Conservation (phyloP, 108 stramenopile genomes). For the Cafeteria roenbergensis region DNA sequence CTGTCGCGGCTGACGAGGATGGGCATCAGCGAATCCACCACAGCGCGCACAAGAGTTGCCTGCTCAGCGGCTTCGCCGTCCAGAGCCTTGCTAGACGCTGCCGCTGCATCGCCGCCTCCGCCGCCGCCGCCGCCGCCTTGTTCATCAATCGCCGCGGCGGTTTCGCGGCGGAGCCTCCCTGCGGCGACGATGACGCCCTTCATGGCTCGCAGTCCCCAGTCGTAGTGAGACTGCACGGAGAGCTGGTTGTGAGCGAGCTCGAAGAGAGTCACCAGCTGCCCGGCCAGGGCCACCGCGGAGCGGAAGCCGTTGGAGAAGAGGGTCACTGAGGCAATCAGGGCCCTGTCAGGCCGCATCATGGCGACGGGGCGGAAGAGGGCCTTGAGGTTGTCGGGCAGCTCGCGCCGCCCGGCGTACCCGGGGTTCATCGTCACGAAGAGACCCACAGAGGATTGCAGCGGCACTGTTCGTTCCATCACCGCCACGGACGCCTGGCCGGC, state of each 20-base stretch:
- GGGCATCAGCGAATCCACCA: conserved; percentile 88
- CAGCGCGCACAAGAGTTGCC: conserved; percentile 64
- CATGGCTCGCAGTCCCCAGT: conserved; percentile 91
- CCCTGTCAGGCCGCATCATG: conserved; percentile 88
- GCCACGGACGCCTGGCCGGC: conserved; percentile 37
- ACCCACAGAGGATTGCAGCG: conserved; percentile 77
- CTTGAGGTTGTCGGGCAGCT: conserved; percentile 96
- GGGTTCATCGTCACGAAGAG: conserved; percentile 99
- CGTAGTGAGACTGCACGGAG: conserved; percentile 85
- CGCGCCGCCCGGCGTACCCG: conserved; percentile 93
- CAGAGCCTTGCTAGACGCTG: background rate
- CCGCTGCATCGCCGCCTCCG: too few species aligned
- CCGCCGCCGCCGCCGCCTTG: too few species aligned
- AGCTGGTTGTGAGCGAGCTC: conserved; percentile 71
- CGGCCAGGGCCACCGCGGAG: conserved; percentile 73
- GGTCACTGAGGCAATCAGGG: conserved; percentile 94
- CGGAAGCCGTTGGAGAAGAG: conserved; percentile 94
- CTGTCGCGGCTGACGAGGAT: conserved; percentile 83
- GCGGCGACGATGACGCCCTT: conserved; percentile 45
- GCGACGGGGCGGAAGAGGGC: conserved; percentile 89
- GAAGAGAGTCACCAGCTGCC: conserved; percentile 80
- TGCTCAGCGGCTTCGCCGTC: too few species aligned
- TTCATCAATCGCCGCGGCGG: background rate
- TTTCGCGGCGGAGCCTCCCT: conserved; percentile 28
- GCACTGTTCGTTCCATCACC: background rate